phyloP scores from a whole-genome alignment of 805 yeast species.

The Kregervanrija delftensis region DNA sequence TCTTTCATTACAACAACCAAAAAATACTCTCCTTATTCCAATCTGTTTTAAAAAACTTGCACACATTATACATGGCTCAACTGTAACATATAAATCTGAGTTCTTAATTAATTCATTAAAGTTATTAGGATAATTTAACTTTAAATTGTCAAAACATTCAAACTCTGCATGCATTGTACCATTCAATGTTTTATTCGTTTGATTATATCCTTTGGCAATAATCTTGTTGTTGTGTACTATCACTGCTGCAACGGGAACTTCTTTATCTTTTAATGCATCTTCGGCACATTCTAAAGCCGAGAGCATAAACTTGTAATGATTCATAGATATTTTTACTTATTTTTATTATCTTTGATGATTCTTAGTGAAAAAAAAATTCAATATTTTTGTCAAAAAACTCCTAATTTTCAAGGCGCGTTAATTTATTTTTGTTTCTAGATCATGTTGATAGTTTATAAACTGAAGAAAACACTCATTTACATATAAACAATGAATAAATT shows the following conservation, averaged over 20 bases:
- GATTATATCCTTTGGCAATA: constrained; percentile 75
- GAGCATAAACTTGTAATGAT: constrained; percentile 38
- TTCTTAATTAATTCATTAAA: constrained; percentile 38
- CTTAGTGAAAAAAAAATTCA: too few species aligned
- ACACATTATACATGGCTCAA: constrained; percentile 98
- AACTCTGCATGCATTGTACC: constrained; percentile 95
- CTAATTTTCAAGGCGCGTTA: too few species aligned
- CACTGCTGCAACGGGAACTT: constrained; percentile 83
- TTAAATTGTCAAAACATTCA: constrained; percentile 58
- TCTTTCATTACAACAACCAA: constrained; percentile 91
- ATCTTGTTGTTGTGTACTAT: constrained; percentile 47
- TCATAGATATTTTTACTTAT: background rate
- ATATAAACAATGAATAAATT: constrained; percentile 7
- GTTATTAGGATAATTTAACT: constrained; percentile 24
- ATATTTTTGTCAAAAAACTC: too few species aligned
- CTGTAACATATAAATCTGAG: constrained; percentile 80
- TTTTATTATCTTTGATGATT: too few species aligned
- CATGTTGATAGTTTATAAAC: too few species aligned
- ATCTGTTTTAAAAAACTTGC: constrained; percentile 85
- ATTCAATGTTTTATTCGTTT: constrained; percentile 74
- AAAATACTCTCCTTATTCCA: constrained; percentile 64
- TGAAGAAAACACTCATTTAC: too few species aligned
- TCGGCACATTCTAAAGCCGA: constrained; percentile 51
- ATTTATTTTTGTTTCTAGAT: too few species aligned
- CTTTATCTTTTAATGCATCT: constrained; percentile 56